Evolutionary conservation across 2,329 filamentous ascomycete genomes (phyloP).

Genomic region (Coccinonectria pachysandricola): DNA sequence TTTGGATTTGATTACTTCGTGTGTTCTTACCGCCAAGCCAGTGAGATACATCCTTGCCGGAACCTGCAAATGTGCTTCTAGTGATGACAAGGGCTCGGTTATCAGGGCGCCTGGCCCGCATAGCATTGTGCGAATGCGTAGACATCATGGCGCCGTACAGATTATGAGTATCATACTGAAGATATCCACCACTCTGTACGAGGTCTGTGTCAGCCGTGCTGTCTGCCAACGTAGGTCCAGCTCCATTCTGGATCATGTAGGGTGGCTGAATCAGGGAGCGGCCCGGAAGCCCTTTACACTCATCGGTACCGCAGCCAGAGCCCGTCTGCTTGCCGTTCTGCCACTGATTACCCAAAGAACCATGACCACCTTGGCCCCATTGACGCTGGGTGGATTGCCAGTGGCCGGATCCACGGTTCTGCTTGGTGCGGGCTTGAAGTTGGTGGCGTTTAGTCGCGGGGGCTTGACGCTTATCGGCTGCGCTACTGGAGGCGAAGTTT

Average conservation of each 20-base stretch:
- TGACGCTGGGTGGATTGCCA: constrained; percentile 7
- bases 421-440: background rate
- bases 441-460: background rate
- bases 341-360: constrained; percentile 6
- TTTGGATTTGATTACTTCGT: background rate
- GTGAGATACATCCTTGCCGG: constrained; percentile 52
- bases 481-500: constrained; percentile 3
- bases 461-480: constrained; percentile 1
- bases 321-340: constrained; percentile 13
- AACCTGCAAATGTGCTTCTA: constrained; percentile 64
- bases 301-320: constrained; percentile 11
- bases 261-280: constrained; percentile 13
- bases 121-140: constrained; percentile 49
- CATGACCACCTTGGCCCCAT: constrained; percentile 9
- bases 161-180: constrained; percentile 56
- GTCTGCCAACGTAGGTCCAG: constrained; percentile 14
- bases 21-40: constrained; percentile 38
- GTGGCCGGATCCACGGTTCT: constrained; percentile 4
- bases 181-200: constrained; percentile 10
- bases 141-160: constrained; percentile 73
- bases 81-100: constrained; percentile 64
- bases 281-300: constrained; percentile 16
- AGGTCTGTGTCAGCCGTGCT: constrained; percentile 16
- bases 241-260: constrained; percentile 18
- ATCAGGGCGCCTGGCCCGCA: constrained; percentile 53